Base-by-base conservation (phyloP, 2,329 filamentous ascomycete species). In the Madurella mycetomatis region DNA sequence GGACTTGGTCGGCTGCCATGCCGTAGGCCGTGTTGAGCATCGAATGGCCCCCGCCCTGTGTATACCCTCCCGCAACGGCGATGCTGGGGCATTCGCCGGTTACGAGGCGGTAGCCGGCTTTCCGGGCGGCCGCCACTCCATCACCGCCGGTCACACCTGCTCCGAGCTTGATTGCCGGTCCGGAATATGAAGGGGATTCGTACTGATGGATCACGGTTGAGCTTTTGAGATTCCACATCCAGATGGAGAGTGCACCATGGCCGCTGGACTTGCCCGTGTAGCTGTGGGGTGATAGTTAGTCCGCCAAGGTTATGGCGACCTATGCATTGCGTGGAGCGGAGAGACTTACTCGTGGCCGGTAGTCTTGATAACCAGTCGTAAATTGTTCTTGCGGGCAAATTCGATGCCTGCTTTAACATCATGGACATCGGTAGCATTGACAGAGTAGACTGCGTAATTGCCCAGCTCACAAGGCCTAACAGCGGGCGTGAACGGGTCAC, bases 1-100 rank as follows among this genome's bases (percentile, higher is more conserved):
- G 66, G 0, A 76, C 72, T 44, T 83, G 73, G 60, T 84, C 81
- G 1, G 79, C 79, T 3, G 62, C 76, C 7, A 84, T 66, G 1
- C 81, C 81, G 46, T 76, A 76, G 8, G 61, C 64, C 1, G 74
- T 74, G 5, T 64, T 66, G 1, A 83, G 66, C 0, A 73, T 65
- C 0, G 71, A 74, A 60, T 83, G 79, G 0, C 81, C 81, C n/a
- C 78, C 81, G 1, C 79, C 80, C 63, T 79, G 75, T 0, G 69
- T 73, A 58, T 78, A 84, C 1, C 81, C 81, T 11, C 81, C 81
- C 0, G 76, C 74, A 7, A 79, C 55, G 3, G 79, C 80, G 4
- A 83, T 78, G 0, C 73, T 77, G 1, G 73, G 67, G 60, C 76
- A 80, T 34, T 73, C 70, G 0, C 79, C 80, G 8, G 71, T 72